Evolutionary conservation across 306 rosid genomes (phyloP).

Genomic region (Casuarina equisetifolia): DNA sequence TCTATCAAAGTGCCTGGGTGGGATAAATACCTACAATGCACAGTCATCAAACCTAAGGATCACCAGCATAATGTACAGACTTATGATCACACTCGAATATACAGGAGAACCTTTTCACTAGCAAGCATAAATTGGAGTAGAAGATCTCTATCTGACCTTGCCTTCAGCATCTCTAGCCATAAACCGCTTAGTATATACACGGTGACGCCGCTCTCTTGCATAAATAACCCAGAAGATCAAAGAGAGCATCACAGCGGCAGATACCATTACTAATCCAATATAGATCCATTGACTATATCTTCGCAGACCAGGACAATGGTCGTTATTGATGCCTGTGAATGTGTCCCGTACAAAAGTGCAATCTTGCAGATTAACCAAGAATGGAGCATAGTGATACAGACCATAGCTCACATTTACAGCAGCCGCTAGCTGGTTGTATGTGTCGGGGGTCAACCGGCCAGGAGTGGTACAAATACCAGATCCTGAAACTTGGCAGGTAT

Average conservation of each 20-base stretch:
- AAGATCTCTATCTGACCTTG: conserved; percentile 21
- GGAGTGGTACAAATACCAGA: conserved; percentile 32
- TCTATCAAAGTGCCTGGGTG: background rate
- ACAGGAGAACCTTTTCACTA: conserved; percentile 24
- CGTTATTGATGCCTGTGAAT: conserved; percentile 43
- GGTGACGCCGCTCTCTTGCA: conserved; percentile 62
- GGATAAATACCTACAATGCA: background rate
- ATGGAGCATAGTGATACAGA: conserved; percentile 61
- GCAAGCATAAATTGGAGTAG: conserved; percentile 1
- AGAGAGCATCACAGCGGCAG: conserved; percentile 68
- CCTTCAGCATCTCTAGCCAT: conserved; percentile 22
- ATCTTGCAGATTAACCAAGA: conserved; percentile 54
- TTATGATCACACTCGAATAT: conserved; percentile 19
- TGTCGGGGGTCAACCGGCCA: conserved; percentile 59
- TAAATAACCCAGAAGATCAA: conserved; percentile 67
- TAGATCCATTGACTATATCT: conserved; percentile 44
- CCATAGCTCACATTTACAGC: conserved; percentile 59
- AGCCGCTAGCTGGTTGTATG: conserved; percentile 42
- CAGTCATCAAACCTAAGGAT: background rate
- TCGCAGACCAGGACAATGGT: conserved; percentile 57
- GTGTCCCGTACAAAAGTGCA: conserved; percentile 62
- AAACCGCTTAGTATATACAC: conserved; percentile 59
- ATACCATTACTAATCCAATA: conserved; percentile 48
- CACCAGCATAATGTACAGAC: conserved; percentile 20
- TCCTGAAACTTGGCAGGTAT: conserved; percentile 45